Percentiles rank a stretch among this genome's conserved stretches.
Evolutionary conservation across 2,329 filamentous ascomycete genomes (phyloP).

Genomic region (Colletotrichum tofieldiae): DNA sequence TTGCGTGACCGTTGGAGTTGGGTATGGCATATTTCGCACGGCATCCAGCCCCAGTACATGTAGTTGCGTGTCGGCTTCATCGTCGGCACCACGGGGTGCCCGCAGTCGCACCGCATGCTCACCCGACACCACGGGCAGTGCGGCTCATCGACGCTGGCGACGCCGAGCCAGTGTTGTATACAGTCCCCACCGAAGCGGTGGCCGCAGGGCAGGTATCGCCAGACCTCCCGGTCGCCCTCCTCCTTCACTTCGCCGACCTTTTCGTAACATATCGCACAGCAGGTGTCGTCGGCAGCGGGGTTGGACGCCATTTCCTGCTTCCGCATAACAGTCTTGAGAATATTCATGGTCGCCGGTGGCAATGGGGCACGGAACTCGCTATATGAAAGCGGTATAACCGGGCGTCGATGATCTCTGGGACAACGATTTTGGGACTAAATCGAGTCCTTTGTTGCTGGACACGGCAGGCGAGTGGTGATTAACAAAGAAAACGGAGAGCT

Average conservation of each 20-base stretch:
- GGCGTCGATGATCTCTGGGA: background rate
- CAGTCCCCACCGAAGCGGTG: constrained; percentile 61
- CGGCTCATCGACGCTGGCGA: constrained; percentile 54
- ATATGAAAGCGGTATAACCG: constrained; percentile 6
- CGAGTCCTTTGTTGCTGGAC: constrained; percentile 27
- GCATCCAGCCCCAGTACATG: constrained; percentile 39
- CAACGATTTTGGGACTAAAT: constrained; percentile 4
- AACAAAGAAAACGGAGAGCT: constrained; percentile 20
- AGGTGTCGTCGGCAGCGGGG: constrained; percentile 37
- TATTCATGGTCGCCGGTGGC: constrained; percentile 37
- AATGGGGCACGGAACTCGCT: constrained; percentile 9
- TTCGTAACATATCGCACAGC: constrained; percentile 62
- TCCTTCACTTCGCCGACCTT: constrained; percentile 55
- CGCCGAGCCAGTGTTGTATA: constrained; percentile 60
- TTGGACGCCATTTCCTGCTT: constrained; percentile 44
- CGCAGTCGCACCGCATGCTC: constrained; percentile 50
- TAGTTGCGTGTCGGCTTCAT: constrained; percentile 39
- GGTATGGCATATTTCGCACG: constrained; percentile 40
- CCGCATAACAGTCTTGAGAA: constrained; percentile 40
- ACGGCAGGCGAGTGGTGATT: constrained; percentile 23
- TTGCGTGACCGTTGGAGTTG: constrained; percentile 39
- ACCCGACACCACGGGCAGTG: constrained; percentile 59
- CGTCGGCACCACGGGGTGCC: constrained; percentile 52
- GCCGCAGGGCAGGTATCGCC: constrained; percentile 59
- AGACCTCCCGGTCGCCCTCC: constrained; percentile 57